Evolutionary conservation across 352 stramenopile species (phyloP).

Genomic region (Pythium angustatum): DNA sequence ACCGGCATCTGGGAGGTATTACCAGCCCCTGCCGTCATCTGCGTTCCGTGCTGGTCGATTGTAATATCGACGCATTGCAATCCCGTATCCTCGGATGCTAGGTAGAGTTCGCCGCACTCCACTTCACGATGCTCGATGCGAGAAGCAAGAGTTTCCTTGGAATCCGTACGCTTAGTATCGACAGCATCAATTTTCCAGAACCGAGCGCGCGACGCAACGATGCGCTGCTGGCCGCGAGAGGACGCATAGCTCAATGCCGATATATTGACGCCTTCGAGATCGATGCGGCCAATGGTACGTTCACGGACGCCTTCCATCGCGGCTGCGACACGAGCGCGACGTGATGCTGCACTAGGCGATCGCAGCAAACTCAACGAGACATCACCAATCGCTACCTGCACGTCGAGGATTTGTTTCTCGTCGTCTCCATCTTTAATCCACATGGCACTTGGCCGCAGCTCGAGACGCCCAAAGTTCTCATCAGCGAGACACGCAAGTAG

Average conservation of each 20-base stretch:
- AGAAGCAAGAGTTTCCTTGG: neutral
- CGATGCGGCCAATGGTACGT: conserved; percentile 43
- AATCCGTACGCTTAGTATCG: neutral
- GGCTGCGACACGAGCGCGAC: conserved; percentile 5
- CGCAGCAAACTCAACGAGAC: conserved; percentile 40
- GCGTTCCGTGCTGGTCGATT: conserved; percentile 38
- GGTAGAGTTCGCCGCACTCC: conserved; percentile 44
- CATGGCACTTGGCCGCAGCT: conserved; percentile 9
- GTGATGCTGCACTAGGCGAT: conserved; percentile 2
- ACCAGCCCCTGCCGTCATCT: neutral
- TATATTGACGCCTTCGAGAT: conserved; percentile 43
- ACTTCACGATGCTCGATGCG: conserved; percentile 16
- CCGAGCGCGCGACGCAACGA: conserved; percentile 36
- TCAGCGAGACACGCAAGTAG: conserved; percentile 59
- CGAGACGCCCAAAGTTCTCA: conserved; percentile 52
- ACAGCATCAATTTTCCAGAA: conserved; percentile 55
- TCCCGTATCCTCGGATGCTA: conserved; percentile 14
- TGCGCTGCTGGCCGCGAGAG: conserved; percentile 50
- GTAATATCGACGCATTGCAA: conserved; percentile 41
- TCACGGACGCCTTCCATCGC: conserved; percentile 25
- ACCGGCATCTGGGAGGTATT: too few relatives aligned
- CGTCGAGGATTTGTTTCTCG: conserved; percentile 46
- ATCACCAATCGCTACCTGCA: conserved; percentile 51
- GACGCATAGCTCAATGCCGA: conserved; percentile 50
- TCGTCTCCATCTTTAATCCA: conserved; percentile 26